phyloP scores from a whole-genome alignment of 139 green algal genomes.

The Coccomyxa sp. region DNA sequence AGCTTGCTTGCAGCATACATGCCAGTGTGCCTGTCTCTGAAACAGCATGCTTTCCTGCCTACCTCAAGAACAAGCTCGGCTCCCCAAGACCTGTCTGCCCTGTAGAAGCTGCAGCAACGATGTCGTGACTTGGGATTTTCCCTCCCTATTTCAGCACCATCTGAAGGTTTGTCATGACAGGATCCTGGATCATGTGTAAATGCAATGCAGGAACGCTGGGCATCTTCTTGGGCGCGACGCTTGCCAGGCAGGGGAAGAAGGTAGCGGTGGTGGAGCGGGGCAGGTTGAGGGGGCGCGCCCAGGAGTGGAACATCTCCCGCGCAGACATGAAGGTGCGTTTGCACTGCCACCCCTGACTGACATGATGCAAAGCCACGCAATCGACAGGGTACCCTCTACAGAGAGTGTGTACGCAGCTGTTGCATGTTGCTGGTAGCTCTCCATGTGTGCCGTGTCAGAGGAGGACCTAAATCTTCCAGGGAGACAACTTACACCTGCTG shows the following conservation, averaged over 20 bases:
- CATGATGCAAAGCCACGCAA: too few species aligned
- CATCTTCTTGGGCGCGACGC: conserved; percentile 63
- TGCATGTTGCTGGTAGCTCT: not conserved
- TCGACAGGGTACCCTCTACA: too few species aligned
- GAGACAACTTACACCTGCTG: not conserved
- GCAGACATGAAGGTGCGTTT: conserved; percentile 64
- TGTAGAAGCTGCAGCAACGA: not conserved
- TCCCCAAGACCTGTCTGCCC: not conserved
- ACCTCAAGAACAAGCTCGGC: not conserved
- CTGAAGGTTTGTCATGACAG: not conserved
- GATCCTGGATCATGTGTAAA: not conserved
- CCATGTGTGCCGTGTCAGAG: too few species aligned
- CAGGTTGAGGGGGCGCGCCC: conserved; percentile 56
- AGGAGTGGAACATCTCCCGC: conserved; percentile 86
- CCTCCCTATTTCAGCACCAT: not conserved
- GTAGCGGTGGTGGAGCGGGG: conserved; percentile 86
- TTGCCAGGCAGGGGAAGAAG: conserved; percentile 47
- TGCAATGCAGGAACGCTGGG: conserved; percentile 23
- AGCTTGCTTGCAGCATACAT: not conserved
- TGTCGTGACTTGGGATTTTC: not conserved
- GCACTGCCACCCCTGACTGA: too few species aligned
- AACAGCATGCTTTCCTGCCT: not conserved
- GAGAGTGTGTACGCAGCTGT: too few species aligned
- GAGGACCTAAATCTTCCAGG: not conserved
- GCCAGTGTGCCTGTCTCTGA: not conserved